Base-by-base conservation (phyloP, 306 rosid genomes). In the Castanea crenata region DNA sequence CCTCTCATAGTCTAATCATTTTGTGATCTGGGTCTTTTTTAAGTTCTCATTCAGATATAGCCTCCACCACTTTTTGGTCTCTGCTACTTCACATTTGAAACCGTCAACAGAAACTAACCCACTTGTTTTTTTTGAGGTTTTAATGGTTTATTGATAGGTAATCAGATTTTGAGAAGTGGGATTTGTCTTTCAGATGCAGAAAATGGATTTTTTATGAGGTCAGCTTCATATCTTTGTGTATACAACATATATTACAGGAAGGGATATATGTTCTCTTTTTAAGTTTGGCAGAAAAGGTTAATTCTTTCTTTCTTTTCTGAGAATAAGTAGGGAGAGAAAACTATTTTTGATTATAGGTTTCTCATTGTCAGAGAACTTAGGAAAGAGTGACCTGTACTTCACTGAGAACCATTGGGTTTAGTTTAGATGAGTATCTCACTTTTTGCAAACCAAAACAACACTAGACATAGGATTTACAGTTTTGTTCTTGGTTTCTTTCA, bases 1-100 rank as follows among this genome's bases (percentile, higher is more conserved):
- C 63, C 65, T 79, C 78, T 74, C 85, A 38, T 49, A 13, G 32
- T 74, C 71, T 14, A 79, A 71, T 79, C 76, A 27, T 38, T 80
- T 65, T 73, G 88, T 85, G 87, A 85, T 90, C 90, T 86, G 73
- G 61, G 34, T 86, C 55, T 79, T 73, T 83, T 49, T 15, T 15
- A 64, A 38, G 55, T 76, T 84, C 72, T 79, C 67, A 23, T 81
- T 56, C 85, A 74, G 83, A 86, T 89, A 64, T 21, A 61, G 14
- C 9, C 46, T 67, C 83, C 23, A 79, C 56, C 56, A 18, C 23
- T 78, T 80, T 62, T 75, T 58, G 57, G 70, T 58, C 75, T 81
- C 82, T 74, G 82, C 79, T 73, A 56, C 79, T 70, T 80, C 63
- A 70, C 74, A 52, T 74, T 71, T 79, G 69, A 31, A 77, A n/a